These are phyloP conservation scores for Colletotrichum lini DNA, from an alignment of 2,329 filamentous ascomycete species.

Conservation along the genomic window DNA sequence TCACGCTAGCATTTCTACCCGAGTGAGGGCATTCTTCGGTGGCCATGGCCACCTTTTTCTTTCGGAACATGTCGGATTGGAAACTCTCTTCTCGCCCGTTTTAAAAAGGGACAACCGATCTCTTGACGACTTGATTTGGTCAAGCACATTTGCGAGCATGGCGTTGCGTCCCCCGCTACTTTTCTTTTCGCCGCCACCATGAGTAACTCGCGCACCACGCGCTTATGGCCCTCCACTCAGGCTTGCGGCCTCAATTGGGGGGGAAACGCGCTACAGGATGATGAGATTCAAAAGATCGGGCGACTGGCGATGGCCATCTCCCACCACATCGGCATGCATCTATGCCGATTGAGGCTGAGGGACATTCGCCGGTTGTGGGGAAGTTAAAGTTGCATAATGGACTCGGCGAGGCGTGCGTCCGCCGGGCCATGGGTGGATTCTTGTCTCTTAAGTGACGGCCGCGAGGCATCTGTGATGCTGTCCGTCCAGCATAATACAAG, in stretches of 20 bases:
- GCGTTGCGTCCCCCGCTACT: constrained; percentile 29
- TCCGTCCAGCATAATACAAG: constrained; percentile 31
- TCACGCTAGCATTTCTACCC: not conserved
- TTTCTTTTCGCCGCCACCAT: constrained; percentile 8
- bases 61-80: not conserved
- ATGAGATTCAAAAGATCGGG: not conserved
- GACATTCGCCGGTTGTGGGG: not conserved
- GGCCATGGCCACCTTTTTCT: not conserved
- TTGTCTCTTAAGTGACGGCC: constrained; percentile 20
- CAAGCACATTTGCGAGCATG: constrained; percentile 35
- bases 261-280: not conserved
- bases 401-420: not conserved
- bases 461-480: constrained; percentile 29
- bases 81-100: not conserved
- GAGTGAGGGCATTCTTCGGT: not conserved
- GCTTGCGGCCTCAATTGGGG: not conserved
- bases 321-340: not conserved
- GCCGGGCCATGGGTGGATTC: not conserved
- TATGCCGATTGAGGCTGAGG: not conserved
- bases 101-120: not conserved
- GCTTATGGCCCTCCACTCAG: constrained; percentile 8
- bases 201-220: not conserved
- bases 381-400: constrained; percentile 3
- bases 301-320: not conserved
- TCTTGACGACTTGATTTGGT: constrained; percentile 24